Percentiles rank a stretch among this genome's conserved stretches.
These are phyloP conservation scores for Neoboletus subvelutipes DNA, from an alignment of 768 basidiomycete species.

Conservation along the genomic window DNA sequence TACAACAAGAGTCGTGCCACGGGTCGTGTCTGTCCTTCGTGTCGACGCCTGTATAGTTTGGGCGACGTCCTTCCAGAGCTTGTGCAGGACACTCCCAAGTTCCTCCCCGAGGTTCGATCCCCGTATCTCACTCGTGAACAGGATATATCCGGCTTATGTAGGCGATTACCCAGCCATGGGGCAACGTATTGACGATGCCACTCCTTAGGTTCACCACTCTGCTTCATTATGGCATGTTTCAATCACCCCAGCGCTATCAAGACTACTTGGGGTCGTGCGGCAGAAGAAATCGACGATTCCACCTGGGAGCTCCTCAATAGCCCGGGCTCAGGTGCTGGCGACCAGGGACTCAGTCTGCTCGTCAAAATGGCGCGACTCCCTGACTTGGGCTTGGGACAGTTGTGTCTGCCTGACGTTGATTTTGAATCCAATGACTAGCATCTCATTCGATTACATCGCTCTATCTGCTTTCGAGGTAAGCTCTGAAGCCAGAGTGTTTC, in stretches of 20 bases:
- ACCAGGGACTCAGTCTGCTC: conserved; percentile 55
- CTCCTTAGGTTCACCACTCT: conserved; percentile 66
- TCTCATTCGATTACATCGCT: background rate
- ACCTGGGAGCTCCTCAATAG: conserved; percentile 63
- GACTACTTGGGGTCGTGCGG: conserved; percentile 65
- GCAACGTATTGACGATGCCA: conserved; percentile 1
- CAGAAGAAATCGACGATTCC: conserved; percentile 64
- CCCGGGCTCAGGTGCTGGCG: conserved; percentile 34
- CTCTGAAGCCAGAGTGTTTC: background rate
- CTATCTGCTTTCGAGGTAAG: conserved; percentile 10
- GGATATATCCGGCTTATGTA: conserved; percentile 75
- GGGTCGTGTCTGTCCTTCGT: conserved; percentile 76
- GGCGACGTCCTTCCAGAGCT: conserved; percentile 63
- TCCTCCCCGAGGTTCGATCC: conserved; percentile 24
- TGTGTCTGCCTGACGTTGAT: conserved; percentile 38
- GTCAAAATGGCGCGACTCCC: conserved; percentile 74
- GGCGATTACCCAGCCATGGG: conserved; percentile 25
- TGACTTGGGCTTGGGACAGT: conserved; percentile 70
- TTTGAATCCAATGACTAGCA: conserved; percentile 22
- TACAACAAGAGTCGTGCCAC: conserved; percentile 78
- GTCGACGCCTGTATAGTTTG: conserved; percentile 66
- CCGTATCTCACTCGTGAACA: conserved; percentile 58
- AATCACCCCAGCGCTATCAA: conserved; percentile 62
- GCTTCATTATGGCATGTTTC: conserved; percentile 72
- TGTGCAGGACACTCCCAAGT: conserved; percentile 25